phyloP scores from a whole-genome alignment of 805 yeast genomes.

The Candida cerambycidarum region DNA sequence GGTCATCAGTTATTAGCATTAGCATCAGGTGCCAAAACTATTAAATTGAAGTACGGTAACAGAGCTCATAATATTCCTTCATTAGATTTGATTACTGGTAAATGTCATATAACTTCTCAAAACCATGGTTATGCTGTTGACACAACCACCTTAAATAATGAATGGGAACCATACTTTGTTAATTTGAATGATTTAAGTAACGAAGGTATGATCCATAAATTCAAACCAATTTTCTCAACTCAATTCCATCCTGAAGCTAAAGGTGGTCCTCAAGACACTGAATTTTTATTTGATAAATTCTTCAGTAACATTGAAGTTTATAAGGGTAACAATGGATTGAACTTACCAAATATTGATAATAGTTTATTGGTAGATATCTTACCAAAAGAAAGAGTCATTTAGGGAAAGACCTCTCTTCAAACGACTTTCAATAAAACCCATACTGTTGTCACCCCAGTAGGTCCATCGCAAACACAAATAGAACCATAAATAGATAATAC shows the following conservation, averaged over 20 bases:
- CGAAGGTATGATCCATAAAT: conserved; percentile 93
- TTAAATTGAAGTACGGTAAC: conserved; percentile 95
- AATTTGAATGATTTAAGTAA: conserved; percentile 94
- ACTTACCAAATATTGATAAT: conserved; percentile 45
- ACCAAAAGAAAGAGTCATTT: conserved; percentile 63
- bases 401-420: conserved; percentile 7
- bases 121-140: conserved; percentile 99
- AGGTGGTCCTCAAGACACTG: conserved; percentile 97
- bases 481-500: too few relatives aligned
- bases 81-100: conserved; percentile 82
- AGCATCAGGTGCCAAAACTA: conserved; percentile 91
- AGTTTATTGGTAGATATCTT: conserved; percentile 59
- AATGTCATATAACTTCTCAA: conserved; percentile 97
- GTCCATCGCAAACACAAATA: too few relatives aligned
- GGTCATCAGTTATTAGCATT: conserved; percentile 96
- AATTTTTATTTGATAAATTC: conserved; percentile 87
- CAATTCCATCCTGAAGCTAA: conserved; percentile 99
- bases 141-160: conserved; percentile 66
- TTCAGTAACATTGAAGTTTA: conserved; percentile 65
- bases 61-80: conserved; percentile 99
- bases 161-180: conserved; percentile 81
- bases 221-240: conserved; percentile 90
- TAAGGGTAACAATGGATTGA: conserved; percentile 35
- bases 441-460: too few relatives aligned
- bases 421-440: too few relatives aligned